Evolutionary conservation across 306 rosid species (phyloP).

Genomic region (Cyclanthera cordifolia): DNA sequence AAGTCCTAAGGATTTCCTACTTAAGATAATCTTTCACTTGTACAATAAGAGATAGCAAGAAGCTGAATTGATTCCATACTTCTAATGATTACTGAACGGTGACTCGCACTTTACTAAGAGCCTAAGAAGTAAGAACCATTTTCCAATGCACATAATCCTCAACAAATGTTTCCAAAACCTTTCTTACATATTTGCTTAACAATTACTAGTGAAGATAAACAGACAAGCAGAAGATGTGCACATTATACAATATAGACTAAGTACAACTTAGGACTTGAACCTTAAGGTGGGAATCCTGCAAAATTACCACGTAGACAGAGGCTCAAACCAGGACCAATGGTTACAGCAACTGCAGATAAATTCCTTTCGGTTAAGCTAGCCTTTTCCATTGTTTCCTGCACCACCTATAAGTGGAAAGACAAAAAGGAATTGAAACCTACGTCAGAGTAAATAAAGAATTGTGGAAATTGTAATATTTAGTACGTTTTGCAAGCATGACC

Average conservation of each 20-base stretch:
- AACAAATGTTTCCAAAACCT: neutral
- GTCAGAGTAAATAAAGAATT: conserved; percentile 11
- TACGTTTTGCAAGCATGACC: conserved; percentile 26
- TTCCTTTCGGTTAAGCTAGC: conserved; percentile 64
- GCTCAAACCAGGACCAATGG: conserved; percentile 97
- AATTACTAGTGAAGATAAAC: too few species aligned
- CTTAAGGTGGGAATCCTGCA: neutral
- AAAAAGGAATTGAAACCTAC: conserved; percentile 4
- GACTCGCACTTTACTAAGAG: neutral
- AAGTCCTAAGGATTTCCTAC: conserved; percentile 13
- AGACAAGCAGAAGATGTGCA: neutral
- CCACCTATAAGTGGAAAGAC: conserved; percentile 49
- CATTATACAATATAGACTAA: neutral
- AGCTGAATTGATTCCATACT: neutral
- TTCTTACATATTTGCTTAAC: neutral
- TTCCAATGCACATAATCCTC: neutral
- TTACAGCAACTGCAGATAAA: conserved; percentile 88
- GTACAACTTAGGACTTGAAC: neutral
- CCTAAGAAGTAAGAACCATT: neutral
- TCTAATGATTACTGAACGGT: neutral
- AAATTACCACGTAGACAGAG: conserved; percentile 86
- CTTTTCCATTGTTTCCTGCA: conserved; percentile 73
- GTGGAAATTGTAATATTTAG: neutral
- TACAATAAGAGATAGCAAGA: conserved; percentile 9
- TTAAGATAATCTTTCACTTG: neutral